A percentile compares a stretch with the other conserved stretches of the same genome.
phyloP scores from a whole-genome alignment of 2,329 filamentous ascomycete genomes.

The Fusarium vanettenii region DNA sequence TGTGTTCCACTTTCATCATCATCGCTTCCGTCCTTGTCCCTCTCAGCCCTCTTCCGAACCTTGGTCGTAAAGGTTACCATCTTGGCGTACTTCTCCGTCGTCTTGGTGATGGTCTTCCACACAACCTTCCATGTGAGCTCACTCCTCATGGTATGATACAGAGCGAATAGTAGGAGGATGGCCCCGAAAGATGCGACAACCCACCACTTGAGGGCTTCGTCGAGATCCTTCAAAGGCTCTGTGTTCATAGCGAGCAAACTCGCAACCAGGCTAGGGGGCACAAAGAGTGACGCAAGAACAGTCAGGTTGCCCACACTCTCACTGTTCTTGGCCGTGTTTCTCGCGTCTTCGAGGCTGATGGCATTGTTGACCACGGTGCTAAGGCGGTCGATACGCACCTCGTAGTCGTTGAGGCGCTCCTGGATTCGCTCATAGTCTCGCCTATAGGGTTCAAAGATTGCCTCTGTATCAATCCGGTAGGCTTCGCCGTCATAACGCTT shows the following conservation, averaged over 20 bases:
- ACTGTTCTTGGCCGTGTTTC: slow-evolving; percentile 1
- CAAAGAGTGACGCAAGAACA: not conserved
- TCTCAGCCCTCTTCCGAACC: not conserved
- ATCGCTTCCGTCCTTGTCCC: not conserved
- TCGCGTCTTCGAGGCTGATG: not conserved
- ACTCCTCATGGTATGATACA: not conserved
- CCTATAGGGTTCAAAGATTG: not conserved
- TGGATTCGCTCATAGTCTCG: not conserved
- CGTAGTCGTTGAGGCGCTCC: not conserved
- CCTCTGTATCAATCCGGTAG: not conserved
- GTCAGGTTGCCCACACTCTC: not conserved
- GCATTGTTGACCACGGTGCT: slow-evolving; percentile 5
- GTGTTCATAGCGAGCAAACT: not conserved
- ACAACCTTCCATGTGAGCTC: not conserved
- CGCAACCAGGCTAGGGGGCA: not conserved
- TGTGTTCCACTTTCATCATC: not conserved
- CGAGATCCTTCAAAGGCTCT: not conserved
- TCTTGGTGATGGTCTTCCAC: not conserved
- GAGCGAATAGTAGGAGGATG: slow-evolving; percentile 10
- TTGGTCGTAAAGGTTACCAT: not conserved
- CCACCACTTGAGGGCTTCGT: not conserved
- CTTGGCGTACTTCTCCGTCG: not conserved
- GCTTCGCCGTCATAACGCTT: not conserved
- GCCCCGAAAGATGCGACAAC: not conserved
- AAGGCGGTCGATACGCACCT: not conserved